Evolutionary conservation across 192 early-diverging fungal species (phyloP).

Genomic region (Coemansia sp.): DNA sequence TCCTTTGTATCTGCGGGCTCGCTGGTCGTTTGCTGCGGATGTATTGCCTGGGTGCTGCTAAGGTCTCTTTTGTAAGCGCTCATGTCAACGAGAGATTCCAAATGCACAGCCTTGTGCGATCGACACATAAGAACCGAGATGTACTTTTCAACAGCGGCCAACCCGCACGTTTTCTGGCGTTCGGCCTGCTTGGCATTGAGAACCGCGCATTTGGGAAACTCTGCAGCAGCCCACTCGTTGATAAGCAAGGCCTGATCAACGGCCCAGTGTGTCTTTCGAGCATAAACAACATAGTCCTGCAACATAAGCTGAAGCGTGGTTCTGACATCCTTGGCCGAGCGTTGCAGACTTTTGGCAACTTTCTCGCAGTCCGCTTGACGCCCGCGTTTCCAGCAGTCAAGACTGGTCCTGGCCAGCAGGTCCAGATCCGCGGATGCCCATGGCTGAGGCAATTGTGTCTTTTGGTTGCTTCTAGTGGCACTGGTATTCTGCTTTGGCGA

Average conservation of each 20-base stretch:
- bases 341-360: constrained; percentile 14
- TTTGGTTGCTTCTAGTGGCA: background rate
- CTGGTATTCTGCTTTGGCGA: background rate
- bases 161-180: background rate
- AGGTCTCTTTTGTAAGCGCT: background rate
- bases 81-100: background rate
- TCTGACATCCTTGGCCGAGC: constrained; percentile 19
- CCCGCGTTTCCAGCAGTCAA: constrained; percentile 29
- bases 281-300: constrained; percentile 29
- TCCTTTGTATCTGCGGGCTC: background rate
- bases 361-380: constrained; percentile 15
- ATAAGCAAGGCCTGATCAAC: constrained; percentile 15
- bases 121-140: constrained; percentile 17
- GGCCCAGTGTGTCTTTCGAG: constrained; percentile 27
- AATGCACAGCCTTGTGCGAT: background rate
- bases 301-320: constrained; percentile 44
- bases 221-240: constrained; percentile 26
- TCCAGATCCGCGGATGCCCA: constrained; percentile 23
- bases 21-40: background rate
- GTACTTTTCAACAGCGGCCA: constrained; percentile 14
- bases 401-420: constrained; percentile 17
- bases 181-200: constrained; percentile 9
- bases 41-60: background rate
- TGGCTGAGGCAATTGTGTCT: constrained; percentile 1
- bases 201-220: constrained; percentile 36